Conservation (phyloP, 1,284 basidiomycete genomes). For the Rhodotorula sp. region DNA sequence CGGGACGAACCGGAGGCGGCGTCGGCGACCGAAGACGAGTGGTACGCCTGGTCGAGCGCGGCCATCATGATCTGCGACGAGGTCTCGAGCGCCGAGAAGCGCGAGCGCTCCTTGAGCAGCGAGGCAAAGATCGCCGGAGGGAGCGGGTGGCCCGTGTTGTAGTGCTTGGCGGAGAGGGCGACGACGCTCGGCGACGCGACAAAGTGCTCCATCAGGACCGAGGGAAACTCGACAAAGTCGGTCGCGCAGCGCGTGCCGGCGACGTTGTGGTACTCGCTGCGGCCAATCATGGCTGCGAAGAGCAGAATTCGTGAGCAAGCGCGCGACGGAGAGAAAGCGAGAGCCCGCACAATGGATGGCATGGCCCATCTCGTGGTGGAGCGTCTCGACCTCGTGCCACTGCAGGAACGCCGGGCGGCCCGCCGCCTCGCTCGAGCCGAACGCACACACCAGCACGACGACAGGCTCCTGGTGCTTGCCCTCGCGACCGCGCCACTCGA, state of each 20-base stretch:
- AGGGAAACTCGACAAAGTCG: constrained; percentile 96
- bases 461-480: constrained; percentile 85
- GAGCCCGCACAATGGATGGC: constrained; percentile 88
- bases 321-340: background rate
- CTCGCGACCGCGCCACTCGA: constrained; percentile 59
- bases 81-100: constrained; percentile 65
- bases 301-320: background rate
- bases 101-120: constrained; percentile 48
- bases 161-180: constrained; percentile 68
- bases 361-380: constrained; percentile 99
- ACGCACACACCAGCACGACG: constrained; percentile 89
- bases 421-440: constrained; percentile 54
- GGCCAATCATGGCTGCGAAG: constrained; percentile 86
- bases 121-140: constrained; percentile 61
- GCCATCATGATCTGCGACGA: constrained; percentile 91
- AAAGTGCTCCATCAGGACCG: constrained; percentile 97
- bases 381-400: constrained; percentile 92
- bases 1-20: constrained; percentile 48
- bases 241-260: constrained; percentile 98
- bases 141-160: constrained; percentile 67
- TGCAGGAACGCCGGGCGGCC: constrained; percentile 70
- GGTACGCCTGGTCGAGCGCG: constrained; percentile 84
- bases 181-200: constrained; percentile 80
- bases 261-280: constrained; percentile 97
- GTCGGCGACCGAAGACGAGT: constrained; percentile 60